Base-by-base conservation (phyloP, 352 stramenopile species). In the Pilasporangium apinafurcum region DNA sequence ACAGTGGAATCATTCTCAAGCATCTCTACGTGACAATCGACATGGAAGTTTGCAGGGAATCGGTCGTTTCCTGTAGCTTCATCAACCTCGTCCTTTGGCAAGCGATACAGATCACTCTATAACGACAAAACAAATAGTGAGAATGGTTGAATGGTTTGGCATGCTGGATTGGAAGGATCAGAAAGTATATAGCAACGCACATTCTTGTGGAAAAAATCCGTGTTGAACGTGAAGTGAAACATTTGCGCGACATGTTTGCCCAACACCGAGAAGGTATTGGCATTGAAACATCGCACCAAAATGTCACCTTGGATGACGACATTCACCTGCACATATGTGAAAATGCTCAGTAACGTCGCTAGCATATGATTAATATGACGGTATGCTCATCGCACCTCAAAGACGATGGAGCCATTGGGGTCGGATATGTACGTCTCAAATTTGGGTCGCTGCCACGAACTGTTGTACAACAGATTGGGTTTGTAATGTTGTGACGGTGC, bases 141-240 rank as follows among this genome's bases (percentile, higher is more conserved):
- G 22, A 4, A 22, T 47, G 32, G 30, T 18, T 14, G n/a, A 28
- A 9, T 30, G 25, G 8, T 0, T 29, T 8, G 20, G 28, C 30
- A 8, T 26, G 20, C n/a, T 39, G 25, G 27, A 43, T 7, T 30
- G 9, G 13, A 16, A 18, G 6, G 8, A n/a, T n/a, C n/a, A n/a
- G n/a, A n/a, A n/a, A n/a, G n/a, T n/a, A n/a, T n/a, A n/a, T n/a
- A n/a, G n/a, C n/a, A n/a, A 68, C 66, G 46, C 64, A 87, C 75
- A 31, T 77, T 59, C 37, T 80, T 78, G 41, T 76, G 75, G 35
- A 88, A 74, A 48, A 90, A 89, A 37, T 87, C 78, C 2, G 80
- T 92, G 48, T 89, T 81, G 44, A 92, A 86, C 10, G 74, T 88
- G 34, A 92, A 79, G 60, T 92, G 80, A 54, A 89, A 90, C 69